A percentile compares a stretch with the other conserved stretches of the same genome.
Conservation (phyloP, 2,329 filamentous ascomycete species). For the Cladophialophora bantiana region DNA sequence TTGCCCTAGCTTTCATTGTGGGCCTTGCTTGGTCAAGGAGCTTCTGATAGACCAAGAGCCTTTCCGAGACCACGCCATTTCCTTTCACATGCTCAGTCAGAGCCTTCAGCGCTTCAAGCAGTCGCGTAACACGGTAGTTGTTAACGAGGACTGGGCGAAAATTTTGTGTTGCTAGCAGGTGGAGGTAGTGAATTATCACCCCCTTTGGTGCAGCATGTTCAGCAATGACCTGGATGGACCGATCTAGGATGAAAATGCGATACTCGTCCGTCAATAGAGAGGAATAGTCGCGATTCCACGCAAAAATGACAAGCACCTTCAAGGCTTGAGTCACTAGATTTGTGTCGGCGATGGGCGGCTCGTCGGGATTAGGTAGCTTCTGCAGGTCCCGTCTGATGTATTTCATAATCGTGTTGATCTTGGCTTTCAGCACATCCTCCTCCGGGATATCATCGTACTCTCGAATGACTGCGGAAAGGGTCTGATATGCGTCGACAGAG, state of each 20-base stretch:
- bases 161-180: constrained; percentile 79
- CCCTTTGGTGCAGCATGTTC: constrained; percentile 75
- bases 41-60: constrained; percentile 79
- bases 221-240: constrained; percentile 76
- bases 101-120: constrained; percentile 73
- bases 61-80: constrained; percentile 79
- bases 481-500: constrained; percentile 84
- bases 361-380: constrained; percentile 40
- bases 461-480: constrained; percentile 76
- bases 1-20: constrained; percentile 72
- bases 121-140: constrained; percentile 65
- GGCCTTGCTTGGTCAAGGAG: constrained; percentile 74
- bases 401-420: constrained; percentile 77
- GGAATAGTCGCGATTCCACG: constrained; percentile 75
- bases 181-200: constrained; percentile 78
- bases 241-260: constrained; percentile 78
- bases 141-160: constrained; percentile 70
- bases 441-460: constrained; percentile 84
- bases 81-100: constrained; percentile 78
- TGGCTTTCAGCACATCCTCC: constrained; percentile 72
- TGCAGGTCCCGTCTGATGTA: constrained; percentile 82
- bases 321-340: constrained; percentile 79
- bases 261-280: constrained; percentile 78
- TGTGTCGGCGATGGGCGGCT: constrained; percentile 64
- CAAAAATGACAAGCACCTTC: constrained; percentile 76